Evolutionary conservation across 495 filamentous ascomycete species (phyloP).

Genomic region (Lepraria neglecta): DNA sequence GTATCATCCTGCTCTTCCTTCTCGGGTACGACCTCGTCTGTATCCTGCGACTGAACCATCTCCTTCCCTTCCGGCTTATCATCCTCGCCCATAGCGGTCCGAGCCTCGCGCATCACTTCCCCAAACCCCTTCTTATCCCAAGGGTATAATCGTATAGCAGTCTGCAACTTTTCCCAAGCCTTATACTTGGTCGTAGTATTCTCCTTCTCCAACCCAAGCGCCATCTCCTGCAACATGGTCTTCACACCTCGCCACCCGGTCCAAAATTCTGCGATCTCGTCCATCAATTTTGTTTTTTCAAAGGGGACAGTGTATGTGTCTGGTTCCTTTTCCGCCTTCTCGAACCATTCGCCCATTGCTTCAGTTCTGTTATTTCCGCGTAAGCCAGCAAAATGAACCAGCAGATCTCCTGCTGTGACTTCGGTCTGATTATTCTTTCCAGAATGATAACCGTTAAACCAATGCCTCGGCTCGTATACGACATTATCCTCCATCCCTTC

Average conservation of each 20-base stretch:
- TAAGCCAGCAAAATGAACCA: slow-evolving; percentile 1
- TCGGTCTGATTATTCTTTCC: background rate
- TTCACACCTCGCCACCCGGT: background rate
- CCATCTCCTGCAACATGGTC: background rate
- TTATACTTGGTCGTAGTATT: background rate
- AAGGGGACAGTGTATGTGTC: background rate
- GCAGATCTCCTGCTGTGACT: background rate
- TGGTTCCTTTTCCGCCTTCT: background rate
- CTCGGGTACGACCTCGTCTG: background rate
- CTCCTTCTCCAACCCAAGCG: background rate
- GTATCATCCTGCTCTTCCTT: background rate
- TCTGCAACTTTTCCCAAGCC: background rate
- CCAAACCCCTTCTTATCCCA: background rate
- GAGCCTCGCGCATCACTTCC: background rate
- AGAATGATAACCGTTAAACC: slow-evolving; percentile 34
- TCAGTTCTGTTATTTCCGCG: background rate
- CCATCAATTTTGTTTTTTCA: background rate
- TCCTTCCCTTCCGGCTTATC: background rate
- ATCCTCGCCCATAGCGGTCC: background rate
- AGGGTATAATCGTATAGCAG: background rate
- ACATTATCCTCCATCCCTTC: slow-evolving; percentile 27
- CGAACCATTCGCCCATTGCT: background rate
- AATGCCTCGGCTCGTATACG: slow-evolving; percentile 34
- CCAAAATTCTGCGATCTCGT: background rate
- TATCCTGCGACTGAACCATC: background rate